Evolutionary conservation across 2,329 filamentous ascomycete species (phyloP).

Genomic region (Nigrograna mackinnonii): DNA sequence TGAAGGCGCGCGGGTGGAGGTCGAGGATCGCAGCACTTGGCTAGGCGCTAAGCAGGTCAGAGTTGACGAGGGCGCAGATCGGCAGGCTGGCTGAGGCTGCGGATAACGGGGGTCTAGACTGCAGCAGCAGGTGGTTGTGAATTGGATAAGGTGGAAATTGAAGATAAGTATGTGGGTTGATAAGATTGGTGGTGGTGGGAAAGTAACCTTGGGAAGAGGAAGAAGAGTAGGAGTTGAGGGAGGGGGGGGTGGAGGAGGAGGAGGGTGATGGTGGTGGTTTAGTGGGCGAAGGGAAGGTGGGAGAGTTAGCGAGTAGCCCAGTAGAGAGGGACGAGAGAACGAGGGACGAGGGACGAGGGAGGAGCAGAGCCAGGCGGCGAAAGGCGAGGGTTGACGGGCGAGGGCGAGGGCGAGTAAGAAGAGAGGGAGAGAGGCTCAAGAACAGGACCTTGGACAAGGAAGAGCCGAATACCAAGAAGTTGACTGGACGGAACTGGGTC

Average conservation of each 20-base stretch:
- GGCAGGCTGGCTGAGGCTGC: background rate
- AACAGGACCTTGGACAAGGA: constrained; percentile 1
- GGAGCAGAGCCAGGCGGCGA: too few relatives aligned
- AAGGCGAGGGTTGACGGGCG: too few relatives aligned
- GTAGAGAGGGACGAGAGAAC: too few relatives aligned
- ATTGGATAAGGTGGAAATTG: too few relatives aligned
- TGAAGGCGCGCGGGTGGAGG: background rate
- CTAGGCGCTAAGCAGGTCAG: background rate
- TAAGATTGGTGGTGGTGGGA: background rate
- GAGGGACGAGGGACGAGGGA: too few relatives aligned
- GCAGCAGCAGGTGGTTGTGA: too few relatives aligned
- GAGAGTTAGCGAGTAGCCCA: too few relatives aligned
- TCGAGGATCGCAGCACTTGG: background rate
- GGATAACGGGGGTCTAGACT: too few relatives aligned
- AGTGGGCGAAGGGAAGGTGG: background rate
- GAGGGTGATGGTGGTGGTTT: background rate
- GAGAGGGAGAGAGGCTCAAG: background rate
- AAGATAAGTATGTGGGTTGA: too few relatives aligned
- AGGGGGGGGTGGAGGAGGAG: background rate
- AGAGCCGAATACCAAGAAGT: background rate
- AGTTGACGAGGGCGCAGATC: background rate
- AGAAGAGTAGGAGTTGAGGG: background rate
- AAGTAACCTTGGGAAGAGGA: background rate
- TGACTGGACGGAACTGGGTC: background rate
- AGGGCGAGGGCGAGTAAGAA: background rate